Base-by-base conservation (phyloP, 2,329 filamentous ascomycete species). In the Didymellaceae sp. region DNA sequence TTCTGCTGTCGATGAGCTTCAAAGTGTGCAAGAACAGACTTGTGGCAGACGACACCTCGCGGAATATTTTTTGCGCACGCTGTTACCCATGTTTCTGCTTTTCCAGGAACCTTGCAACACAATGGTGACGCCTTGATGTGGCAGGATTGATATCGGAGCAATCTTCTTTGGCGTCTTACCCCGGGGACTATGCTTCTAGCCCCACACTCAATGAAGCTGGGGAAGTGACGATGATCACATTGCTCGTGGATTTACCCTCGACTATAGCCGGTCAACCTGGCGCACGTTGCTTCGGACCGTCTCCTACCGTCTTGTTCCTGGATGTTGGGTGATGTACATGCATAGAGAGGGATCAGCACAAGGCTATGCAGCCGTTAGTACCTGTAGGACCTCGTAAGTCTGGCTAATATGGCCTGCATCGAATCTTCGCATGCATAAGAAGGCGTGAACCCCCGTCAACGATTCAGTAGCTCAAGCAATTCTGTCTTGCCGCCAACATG, bases 401-500 rank as follows among this genome's bases (percentile, higher is more conserved):
- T 45, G 48, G 48, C 48, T 52, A 52, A 52, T 51, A 24, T 45
- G 37, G 20, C 17, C 42, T 45, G 41, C 42, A 41, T 22, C 30
- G 20, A 38, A 37, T 22, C 48, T 37, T 37, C 21, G 42, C 24
- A 14, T 52, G 42, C 48, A 52, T 52, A 52, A 52, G 42, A 20
- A 37, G 37, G 13, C 5, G 16, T 31, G 24, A 25, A n/a, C 13
- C 35, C 41, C 42, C 37, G 37, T 26, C 14, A 20, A 21, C 32
- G n/a, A 4, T 37, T 45, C 37, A 35, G 37, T n/a, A 42, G 48
- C 48, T 31, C 25, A 25, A 45, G 22, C 34, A 22, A 18, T 46
- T 33, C 37, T 42, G 38, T 21, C 14, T 43, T 17, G 28, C 17
- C 39, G 28, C 33, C 50, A 56, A 20, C 33, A 71, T 72, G 68